phyloP scores from a whole-genome alignment of 495 filamentous ascomycete genomes.

The Amphirosellinia nigrospora region DNA sequence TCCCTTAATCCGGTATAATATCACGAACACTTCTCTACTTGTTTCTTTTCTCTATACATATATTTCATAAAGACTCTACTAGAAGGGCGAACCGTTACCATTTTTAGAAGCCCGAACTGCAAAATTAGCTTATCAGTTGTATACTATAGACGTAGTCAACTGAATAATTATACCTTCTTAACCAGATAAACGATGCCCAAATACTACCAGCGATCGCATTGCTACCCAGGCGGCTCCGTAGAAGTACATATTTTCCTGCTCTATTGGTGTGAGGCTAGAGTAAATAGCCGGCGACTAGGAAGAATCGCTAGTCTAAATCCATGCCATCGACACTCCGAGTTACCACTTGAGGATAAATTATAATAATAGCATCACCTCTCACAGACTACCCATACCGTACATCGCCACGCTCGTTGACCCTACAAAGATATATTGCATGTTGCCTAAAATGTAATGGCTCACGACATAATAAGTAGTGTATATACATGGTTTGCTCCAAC shows the following conservation, averaged over 20 bases:
- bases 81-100: not conserved
- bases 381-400: not conserved
- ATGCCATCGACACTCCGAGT: conserved; percentile 32
- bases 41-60: not conserved
- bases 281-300: conserved; percentile 35
- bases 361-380: conserved; percentile 1
- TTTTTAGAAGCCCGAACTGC: not conserved
- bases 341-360: conserved; percentile 30
- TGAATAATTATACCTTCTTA: not conserved
- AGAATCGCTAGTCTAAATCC: conserved; percentile 22
- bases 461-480: not conserved
- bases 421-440: not conserved
- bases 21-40: not conserved
- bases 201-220: not conserved
- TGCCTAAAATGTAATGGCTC: not conserved
- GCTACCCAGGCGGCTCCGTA: not conserved
- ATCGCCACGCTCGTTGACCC: not conserved
- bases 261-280: not conserved
- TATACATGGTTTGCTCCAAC: conserved; percentile 13
- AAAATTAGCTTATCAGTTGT: not conserved
- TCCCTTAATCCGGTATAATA: conserved; percentile 1
- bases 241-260: not conserved
- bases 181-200: not conserved
- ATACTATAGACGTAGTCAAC: not conserved
- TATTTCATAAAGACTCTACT: not conserved